Evolutionary conservation across 441 rosid genomes (phyloP), one percentile per base, ranked within the genome.

Genomic region (Erodium texanum): DNA sequence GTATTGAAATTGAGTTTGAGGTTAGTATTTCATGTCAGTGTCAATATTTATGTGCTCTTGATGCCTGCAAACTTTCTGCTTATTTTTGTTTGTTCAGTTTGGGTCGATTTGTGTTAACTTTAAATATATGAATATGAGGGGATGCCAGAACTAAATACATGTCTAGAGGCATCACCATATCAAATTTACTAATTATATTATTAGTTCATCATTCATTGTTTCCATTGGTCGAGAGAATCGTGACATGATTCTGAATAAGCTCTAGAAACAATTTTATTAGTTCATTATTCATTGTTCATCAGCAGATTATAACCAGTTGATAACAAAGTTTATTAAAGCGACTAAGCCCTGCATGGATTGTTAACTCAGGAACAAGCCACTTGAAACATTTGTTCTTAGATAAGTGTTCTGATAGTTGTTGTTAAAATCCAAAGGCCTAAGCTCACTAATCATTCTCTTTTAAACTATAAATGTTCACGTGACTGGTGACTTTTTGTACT

Each of bases 91-190:
- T 59, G 63, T 23, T 10, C 23, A 59, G 20, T 58, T 89, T 45
- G 98, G 86, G 66, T 78, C 87, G 38, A 3, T 45, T 45, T 45
- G 15, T 15, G 54, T 3, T 15, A 69, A 87, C 43, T 38, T 78
- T 0, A 89, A 81, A 56, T 90, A 81, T 85, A 84, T 84, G 65
- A 92, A 85, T 82, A 94, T 96, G 80, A 87, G 91, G 64, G 19
- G n/a, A n/a, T n/a, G 5, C 59, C n/a, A 52, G 20, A 52, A 52
- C 22, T 48, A 15, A 52, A 52, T 8, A 6, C 7, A 6, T 52
- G 8, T 36, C 10, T 16, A 16, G 8, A 18, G 19, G 20, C 59
- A 16, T 52, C 9, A 18, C 59, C 50, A 50, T n/a, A 15, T 50
- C 15, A 50, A n/a, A n/a, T 50, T 50, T 32, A n/a, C 11, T 50